Percentiles rank a stretch among this genome's conserved stretches.
These are phyloP conservation scores for Fraxinus sp. DNA, from an alignment of 305 asterid species.

Conservation along the genomic window DNA sequence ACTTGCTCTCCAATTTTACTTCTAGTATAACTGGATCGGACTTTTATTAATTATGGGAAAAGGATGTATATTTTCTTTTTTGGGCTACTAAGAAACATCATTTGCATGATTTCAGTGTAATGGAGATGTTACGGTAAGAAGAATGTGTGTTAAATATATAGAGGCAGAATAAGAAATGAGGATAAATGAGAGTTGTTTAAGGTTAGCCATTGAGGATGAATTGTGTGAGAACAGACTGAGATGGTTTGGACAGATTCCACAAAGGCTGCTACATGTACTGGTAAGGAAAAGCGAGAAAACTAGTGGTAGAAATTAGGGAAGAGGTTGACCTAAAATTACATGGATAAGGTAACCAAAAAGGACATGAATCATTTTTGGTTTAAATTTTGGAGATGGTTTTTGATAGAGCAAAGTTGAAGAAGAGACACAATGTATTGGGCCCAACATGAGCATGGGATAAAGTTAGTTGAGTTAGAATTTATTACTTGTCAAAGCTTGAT, in stretches of 20 bases:
- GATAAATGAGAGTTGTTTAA: background rate
- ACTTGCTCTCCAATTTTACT: background rate
- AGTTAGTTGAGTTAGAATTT: background rate
- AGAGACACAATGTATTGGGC: background rate
- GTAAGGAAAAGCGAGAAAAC: background rate
- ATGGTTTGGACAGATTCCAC: background rate
- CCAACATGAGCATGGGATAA: background rate
- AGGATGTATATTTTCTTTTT: background rate
- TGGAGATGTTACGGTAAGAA: background rate
- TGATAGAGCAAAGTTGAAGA: background rate
- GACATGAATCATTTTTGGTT: background rate
- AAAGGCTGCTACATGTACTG: background rate
- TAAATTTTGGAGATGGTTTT: background rate
- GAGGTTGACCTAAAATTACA: background rate
- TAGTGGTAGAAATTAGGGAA: background rate
- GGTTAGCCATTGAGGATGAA: background rate
- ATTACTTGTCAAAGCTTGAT: slow-evolving; percentile 11
- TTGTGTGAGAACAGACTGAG: background rate
- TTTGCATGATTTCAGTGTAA: background rate
- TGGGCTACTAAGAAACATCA: background rate
- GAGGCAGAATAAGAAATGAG: background rate
- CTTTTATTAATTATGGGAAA: background rate
- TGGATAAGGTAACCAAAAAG: slow-evolving; percentile 1
- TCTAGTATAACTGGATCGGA: background rate
- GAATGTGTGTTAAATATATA: background rate